Evolutionary conservation across 192 early-diverging fungal genomes (phyloP).

Genomic region (Coemansia sp.): DNA sequence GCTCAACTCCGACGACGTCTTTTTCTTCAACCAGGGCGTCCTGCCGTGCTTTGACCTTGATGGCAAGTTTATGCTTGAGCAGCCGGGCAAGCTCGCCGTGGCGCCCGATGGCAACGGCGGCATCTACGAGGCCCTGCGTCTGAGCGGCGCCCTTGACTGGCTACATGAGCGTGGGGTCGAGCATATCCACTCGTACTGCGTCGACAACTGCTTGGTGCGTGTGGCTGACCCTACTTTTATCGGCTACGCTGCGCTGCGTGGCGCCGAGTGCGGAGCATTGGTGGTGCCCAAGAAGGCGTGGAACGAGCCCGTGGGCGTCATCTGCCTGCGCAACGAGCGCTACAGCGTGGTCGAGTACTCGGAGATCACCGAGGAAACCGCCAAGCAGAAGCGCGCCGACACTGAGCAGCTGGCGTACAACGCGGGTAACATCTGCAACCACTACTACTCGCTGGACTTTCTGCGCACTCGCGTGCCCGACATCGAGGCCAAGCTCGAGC

Average conservation of each 20-base stretch:
- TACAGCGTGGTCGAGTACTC: constrained; percentile 96
- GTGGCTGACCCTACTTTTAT: constrained; percentile 97
- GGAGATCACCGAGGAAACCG: constrained; percentile 82
- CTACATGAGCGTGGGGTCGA: constrained; percentile 82
- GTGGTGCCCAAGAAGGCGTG: constrained; percentile 88
- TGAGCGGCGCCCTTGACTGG: constrained; percentile 80
- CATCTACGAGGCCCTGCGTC: constrained; percentile 91
- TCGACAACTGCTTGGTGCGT: constrained; percentile 97
- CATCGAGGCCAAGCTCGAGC: constrained; percentile 86
- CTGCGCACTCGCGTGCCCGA: constrained; percentile 78
- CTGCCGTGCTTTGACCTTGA: constrained; percentile 90
- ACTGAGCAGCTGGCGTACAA: constrained; percentile 72
- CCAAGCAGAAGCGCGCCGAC: constrained; percentile 68
- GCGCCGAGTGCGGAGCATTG: constrained; percentile 94
- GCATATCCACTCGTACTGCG: constrained; percentile 94
- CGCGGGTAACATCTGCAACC: constrained; percentile 98
- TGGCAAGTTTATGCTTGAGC: constrained; percentile 94
- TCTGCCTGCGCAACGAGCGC: constrained; percentile 84
- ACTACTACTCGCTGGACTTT: constrained; percentile 95
- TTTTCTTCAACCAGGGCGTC: constrained; percentile 96
- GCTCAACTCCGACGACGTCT: constrained; percentile 78
- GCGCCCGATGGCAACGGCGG: constrained; percentile 94
- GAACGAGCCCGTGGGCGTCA: constrained; percentile 93
- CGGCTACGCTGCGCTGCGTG: constrained; percentile 87
- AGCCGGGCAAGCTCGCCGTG: constrained; percentile 73